Percentiles rank a stretch among this genome's conserved stretches.
Conservation (phyloP, 2,329 filamentous ascomycete genomes). For the Xylariaceae sp. region DNA sequence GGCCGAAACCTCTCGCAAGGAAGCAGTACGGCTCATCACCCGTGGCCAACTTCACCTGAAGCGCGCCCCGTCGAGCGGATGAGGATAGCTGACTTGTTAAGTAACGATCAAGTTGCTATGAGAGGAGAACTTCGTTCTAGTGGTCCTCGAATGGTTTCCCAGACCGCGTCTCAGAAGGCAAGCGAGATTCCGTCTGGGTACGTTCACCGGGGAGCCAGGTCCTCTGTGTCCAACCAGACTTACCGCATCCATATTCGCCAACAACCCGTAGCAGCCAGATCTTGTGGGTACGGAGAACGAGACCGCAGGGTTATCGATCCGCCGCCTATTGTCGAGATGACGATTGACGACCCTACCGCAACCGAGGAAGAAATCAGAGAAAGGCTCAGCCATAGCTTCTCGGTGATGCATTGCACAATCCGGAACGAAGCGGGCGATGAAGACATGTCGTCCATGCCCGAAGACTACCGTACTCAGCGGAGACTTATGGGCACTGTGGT, state of each 20-base stretch:
- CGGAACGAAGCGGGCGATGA: constrained; percentile 62
- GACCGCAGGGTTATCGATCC: constrained; percentile 79
- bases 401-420: constrained; percentile 71
- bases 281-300: constrained; percentile 77
- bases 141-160: no score
- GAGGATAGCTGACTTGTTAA: constrained; percentile 29
- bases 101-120: constrained; percentile 26
- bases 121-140: no score
- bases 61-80: constrained; percentile 25
- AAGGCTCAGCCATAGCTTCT: constrained; percentile 55
- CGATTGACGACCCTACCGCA: constrained; percentile 52
- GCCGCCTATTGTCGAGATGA: constrained; percentile 73
- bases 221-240: constrained; percentile 22
- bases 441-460: constrained; percentile 66
- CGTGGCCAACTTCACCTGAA: constrained; percentile 22
- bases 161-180: constrained; percentile 23
- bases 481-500: constrained; percentile 76
- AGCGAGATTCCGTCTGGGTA: no score
- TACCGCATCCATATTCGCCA: constrained; percentile 61
- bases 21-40: constrained; percentile 16
- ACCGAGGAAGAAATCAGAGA: constrained; percentile 48
- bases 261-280: constrained; percentile 70
- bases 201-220: constrained; percentile 13
- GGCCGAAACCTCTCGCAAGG: constrained; percentile 17
- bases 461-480: constrained; percentile 66